These are phyloP conservation scores for Trichoderma sp. DNA, from an alignment of 2,329 filamentous ascomycete species.

Conservation along the genomic window DNA sequence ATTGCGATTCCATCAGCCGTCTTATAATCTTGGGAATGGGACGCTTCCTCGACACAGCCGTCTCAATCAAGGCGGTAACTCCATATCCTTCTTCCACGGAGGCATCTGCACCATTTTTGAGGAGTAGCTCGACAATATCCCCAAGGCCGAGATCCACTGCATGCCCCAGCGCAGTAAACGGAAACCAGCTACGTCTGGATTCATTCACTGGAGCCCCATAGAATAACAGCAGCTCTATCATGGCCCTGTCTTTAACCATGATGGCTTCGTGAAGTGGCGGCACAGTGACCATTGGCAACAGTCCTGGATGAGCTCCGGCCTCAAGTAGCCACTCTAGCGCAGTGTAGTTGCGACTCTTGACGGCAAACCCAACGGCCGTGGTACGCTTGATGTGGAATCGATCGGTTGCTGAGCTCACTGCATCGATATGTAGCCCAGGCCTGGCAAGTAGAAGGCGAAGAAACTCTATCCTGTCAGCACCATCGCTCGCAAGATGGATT, in stretches of 20 bases:
- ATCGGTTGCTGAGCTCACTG: constrained; percentile 4
- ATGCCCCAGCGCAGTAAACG: constrained; percentile 31
- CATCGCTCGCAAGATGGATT: constrained; percentile 27
- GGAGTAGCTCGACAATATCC: constrained; percentile 32
- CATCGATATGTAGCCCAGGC: constrained; percentile 21
- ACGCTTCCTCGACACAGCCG: constrained; percentile 20
- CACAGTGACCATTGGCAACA: constrained; percentile 20
- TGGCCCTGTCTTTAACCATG: not conserved
- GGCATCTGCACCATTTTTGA: constrained; percentile 35
- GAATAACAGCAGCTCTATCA: constrained; percentile 30
- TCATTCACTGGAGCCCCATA: constrained; percentile 31
- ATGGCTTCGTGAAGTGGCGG: constrained; percentile 29
- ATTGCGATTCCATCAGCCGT: constrained; percentile 30
- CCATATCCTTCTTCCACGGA: constrained; percentile 34
- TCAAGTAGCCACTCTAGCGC: constrained; percentile 31
- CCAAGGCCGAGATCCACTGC: constrained; percentile 30
- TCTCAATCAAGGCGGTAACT: constrained; percentile 26
- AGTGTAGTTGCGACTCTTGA: constrained; percentile 23
- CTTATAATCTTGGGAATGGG: constrained; percentile 26
- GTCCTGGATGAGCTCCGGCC: constrained; percentile 29
- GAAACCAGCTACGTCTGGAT: constrained; percentile 12
- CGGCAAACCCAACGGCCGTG: constrained; percentile 28
- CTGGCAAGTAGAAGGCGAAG: constrained; percentile 24
- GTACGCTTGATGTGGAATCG: not conserved
- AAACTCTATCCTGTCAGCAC: constrained; percentile 26